Evolutionary conservation across 2,329 filamentous ascomycete species (phyloP).

Genomic region (Fusarium xylarioides): DNA sequence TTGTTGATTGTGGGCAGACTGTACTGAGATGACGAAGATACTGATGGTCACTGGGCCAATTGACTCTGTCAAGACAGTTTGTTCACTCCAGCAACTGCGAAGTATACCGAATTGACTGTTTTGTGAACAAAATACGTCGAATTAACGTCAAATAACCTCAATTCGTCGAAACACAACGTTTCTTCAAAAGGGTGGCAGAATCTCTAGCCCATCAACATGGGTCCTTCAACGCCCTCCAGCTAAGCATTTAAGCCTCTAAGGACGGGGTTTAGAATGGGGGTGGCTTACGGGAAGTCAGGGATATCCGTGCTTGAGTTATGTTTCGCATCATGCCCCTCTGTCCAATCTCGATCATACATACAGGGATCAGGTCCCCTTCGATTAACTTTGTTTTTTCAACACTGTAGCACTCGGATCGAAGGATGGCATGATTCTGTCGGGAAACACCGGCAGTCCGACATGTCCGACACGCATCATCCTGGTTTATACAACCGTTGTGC

Average conservation of each 20-base stretch:
- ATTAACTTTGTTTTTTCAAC: conserved; percentile 26
- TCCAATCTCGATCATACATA: conserved; percentile 11
- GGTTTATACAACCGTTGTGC: conserved; percentile 7
- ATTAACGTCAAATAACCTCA: conserved; percentile 2
- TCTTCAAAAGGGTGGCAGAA: conserved; percentile 24
- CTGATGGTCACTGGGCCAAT: background rate
- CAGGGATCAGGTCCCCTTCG: conserved; percentile 20
- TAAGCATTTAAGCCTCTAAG: background rate
- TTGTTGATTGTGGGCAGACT: conserved; percentile 1
- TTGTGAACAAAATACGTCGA: background rate
- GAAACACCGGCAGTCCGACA: conserved; percentile 35
- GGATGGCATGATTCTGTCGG: conserved; percentile 44
- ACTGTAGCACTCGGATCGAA: conserved; percentile 31
- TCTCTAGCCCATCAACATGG: conserved; percentile 19
- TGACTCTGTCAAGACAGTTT: background rate
- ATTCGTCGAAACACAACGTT: conserved; percentile 16
- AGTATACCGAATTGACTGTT: background rate
- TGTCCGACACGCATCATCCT: conserved; percentile 28
- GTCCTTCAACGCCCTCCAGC: background rate
- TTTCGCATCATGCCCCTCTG: conserved; percentile 26
- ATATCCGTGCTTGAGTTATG: conserved; percentile 28
- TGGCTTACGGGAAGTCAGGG: conserved; percentile 20
- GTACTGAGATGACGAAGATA: background rate
- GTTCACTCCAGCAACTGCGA: background rate
- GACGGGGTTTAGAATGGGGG: conserved; percentile 3